Evolutionary conservation across 2,329 filamentous ascomycete genomes (phyloP), one percentile per base, ranked within the genome.

Genomic region (Waltergamsia citrina): DNA sequence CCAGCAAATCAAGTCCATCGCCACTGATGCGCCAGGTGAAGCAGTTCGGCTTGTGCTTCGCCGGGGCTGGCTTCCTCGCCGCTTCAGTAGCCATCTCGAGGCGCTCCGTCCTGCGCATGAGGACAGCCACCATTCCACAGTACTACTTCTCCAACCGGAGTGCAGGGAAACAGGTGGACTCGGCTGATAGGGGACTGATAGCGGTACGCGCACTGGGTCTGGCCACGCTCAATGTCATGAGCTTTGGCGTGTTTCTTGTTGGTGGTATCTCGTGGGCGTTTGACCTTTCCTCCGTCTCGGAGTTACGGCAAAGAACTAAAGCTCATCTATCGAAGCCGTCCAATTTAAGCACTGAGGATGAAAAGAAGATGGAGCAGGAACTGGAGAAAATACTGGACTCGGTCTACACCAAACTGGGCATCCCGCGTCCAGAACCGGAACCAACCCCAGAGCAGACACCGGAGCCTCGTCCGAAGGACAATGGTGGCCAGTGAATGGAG

Each of bases 221-320:
- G 23, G 92, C 90, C 0, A 94, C 88, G 0, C 69, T 95, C 45
- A 94, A 94, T 47, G 85, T 92, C 10, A 50, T 78, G 21, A 83
- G 79, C 46, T 73, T 92, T 32, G 79, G 71, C 1, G 76, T 94
- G 54, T 76, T 93, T 69, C 59, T 71, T 7, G 69, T 74, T 0
- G 92, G 90, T 4, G 86, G 81, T 0, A 56, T 79, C 9, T 65
- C 85, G 41, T 94, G 81, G 69, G 78, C 75, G 1, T 74, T 92
- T 39, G 82, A 95, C 53, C 73, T 96, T 23, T 77, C 77, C 50
- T 69, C 66, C 29, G 34, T 86, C 26, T 73, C 75, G 4, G 83
- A 88, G 48, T 59, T 86, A 52, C 62, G 72, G 49, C 52, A 43
- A 31, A 61, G 60, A 46, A 67, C 74, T n/a, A 61, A 60, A 38